Evolutionary conservation across 2,329 filamentous ascomycete genomes (phyloP), one percentile per base, ranked within the genome.

Genomic region (Fusarium continuum): DNA sequence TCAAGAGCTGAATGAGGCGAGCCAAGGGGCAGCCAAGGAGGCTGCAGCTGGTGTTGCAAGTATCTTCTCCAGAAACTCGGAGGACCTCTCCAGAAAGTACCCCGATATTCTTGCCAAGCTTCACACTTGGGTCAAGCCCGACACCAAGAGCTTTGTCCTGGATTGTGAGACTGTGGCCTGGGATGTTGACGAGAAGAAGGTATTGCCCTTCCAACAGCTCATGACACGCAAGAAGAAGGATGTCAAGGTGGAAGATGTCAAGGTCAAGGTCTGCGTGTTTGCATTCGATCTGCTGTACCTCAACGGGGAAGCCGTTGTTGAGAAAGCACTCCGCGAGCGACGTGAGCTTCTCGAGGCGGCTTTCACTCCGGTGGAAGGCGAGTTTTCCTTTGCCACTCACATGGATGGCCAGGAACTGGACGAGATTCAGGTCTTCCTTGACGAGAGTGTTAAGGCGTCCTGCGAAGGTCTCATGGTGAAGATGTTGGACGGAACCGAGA

Each of bases 381-480:
- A 99, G 74, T 97, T 99, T 70, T 82, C 90, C 0, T 95, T 97
- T 67, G 95, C 95, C 9, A 93, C 92, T 28, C 89, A 85, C 69
- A 95, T 93, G 80, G 84, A 99, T 72, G 91, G 91, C 10, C 91
- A 89, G 70, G 92, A 97, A 67, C 83, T 99, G 4, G 94, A 98
- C 48, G 92, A 96, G 72, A 99, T 99, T 50, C 94, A 98, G 73
- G 84, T 83, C 2, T 91, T 99, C 70, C 83, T 99, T 3, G 95
- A 99, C 72, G 94, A 98, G 56, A 95, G 91, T 70, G 91, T 99
- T 64, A 97, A 97, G 76, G 92, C 93, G 3, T 96, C 92, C 0
- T 99, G 95, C 73, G 95, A 99, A 80, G 95, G 95, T 10, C 82
- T 99, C 48, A 99, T 99, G 95, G 95, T 99, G 13, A 99, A 99